A percentile compares a stretch with the other conserved stretches of the same genome.
Conservation (phyloP, 2,329 filamentous ascomycete genomes). For the Cladosporium cucumerinum region DNA sequence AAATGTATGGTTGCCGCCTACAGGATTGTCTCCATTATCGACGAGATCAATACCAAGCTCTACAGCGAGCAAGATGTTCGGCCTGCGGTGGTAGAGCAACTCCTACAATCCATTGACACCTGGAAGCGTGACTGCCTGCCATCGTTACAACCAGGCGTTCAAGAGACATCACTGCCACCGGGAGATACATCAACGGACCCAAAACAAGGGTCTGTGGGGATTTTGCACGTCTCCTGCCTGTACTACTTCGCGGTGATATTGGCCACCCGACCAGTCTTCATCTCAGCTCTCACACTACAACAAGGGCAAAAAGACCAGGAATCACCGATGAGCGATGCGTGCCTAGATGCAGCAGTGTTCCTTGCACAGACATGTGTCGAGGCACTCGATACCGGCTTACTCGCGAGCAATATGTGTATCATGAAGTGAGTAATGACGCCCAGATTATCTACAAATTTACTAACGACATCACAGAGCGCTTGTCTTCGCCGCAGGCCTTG, state of each 20-base stretch:
- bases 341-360: slow-evolving; percentile 54
- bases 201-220: slow-evolving; percentile 20
- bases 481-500: slow-evolving; percentile 56
- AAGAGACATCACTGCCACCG: not conserved
- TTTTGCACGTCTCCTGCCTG: slow-evolving; percentile 53
- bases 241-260: slow-evolving; percentile 60
- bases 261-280: slow-evolving; percentile 55
- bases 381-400: slow-evolving; percentile 42
- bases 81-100: slow-evolving; percentile 1
- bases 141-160: not conserved
- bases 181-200: not conserved
- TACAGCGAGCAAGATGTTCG: slow-evolving; percentile 5
- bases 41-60: slow-evolving; percentile 15
- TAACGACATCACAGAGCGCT: slow-evolving; percentile 41
- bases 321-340: slow-evolving; percentile 47
- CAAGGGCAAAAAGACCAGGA: not conserved
- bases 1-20: slow-evolving; percentile 8
- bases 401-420: slow-evolving; percentile 57
- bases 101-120: slow-evolving; percentile 18
- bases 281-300: slow-evolving; percentile 44
- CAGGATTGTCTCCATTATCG: slow-evolving; percentile 15
- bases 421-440: slow-evolving; percentile 48
- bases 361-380: slow-evolving; percentile 55
- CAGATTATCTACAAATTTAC: not conserved
- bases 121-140: slow-evolving; percentile 15